These are phyloP conservation scores for Ramaria rubella DNA, from an alignment of 768 basidiomycete species.

Conservation along the genomic window DNA sequence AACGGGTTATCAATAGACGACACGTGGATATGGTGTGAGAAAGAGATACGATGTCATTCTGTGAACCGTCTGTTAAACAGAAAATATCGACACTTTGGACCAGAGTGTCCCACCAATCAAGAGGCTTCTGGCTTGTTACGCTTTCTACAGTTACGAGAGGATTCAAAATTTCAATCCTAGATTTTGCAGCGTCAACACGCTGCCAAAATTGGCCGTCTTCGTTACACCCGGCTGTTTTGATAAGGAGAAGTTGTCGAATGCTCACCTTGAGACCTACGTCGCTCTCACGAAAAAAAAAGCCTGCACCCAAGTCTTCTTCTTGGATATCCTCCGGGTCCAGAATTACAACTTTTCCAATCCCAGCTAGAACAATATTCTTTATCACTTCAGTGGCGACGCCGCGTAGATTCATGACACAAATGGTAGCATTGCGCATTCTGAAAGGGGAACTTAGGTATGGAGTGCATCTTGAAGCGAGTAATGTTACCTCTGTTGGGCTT, in stretches of 20 bases:
- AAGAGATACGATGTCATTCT: constrained; percentile 58
- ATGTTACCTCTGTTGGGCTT: constrained; percentile 85
- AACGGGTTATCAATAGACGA: constrained; percentile 6
- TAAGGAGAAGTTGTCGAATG: background rate
- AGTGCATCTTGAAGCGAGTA: background rate
- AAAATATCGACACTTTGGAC: constrained; percentile 73
- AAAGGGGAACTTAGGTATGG: background rate
- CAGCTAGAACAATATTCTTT: constrained; percentile 96
- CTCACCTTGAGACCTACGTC: constrained; percentile 85
- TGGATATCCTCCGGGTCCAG: constrained; percentile 70
- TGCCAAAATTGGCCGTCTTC: constrained; percentile 27
- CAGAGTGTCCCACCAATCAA: constrained; percentile 40
- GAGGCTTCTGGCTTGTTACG: constrained; percentile 45
- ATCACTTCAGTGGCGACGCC: constrained; percentile 90
- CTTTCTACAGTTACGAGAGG: constrained; percentile 83
- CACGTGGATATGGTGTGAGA: background rate
- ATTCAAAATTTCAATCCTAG: constrained; percentile 84
- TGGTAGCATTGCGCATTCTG: constrained; percentile 92
- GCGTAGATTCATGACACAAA: constrained; percentile 70
- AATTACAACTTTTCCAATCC: constrained; percentile 84
- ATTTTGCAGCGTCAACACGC: constrained; percentile 81
- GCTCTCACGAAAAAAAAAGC: constrained; percentile 90
- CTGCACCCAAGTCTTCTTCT: constrained; percentile 83
- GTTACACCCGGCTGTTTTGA: background rate
- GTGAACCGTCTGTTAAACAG: constrained; percentile 75